phyloP scores from a whole-genome alignment of 2,329 filamentous ascomycete species.

The Sporothrix dimorphospora region DNA sequence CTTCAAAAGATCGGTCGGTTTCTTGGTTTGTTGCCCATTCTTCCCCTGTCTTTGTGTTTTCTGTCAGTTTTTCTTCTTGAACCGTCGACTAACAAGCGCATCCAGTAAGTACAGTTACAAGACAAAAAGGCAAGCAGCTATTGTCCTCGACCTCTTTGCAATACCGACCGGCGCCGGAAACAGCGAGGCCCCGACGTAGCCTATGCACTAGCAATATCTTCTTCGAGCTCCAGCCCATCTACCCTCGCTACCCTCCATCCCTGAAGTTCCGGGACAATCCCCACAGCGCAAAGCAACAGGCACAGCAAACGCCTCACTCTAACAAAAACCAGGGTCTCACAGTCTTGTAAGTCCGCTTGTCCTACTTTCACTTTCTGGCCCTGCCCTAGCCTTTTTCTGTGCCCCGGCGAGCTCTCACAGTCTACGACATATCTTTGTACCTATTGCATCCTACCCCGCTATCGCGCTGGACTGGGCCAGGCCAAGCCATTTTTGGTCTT shows the following conservation, averaged over 20 bases:
- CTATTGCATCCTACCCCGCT: conserved; percentile 6
- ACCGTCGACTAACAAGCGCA: neutral
- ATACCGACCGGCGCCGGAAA: conserved; percentile 6
- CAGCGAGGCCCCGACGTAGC: conserved; percentile 6
- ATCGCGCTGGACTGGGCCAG: neutral
- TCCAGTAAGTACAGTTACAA: neutral
- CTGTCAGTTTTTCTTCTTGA: neutral
- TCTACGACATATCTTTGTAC: too few species aligned
- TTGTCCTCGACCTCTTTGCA: neutral
- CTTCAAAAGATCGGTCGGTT: neutral
- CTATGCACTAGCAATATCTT: neutral
- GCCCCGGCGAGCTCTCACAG: neutral
- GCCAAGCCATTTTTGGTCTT: neutral
- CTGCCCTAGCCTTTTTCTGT: neutral
- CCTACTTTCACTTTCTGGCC: neutral
- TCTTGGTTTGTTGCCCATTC: neutral
- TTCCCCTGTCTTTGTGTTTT: neutral
- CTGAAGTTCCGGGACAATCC: conserved; percentile 5
- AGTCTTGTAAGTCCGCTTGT: neutral
- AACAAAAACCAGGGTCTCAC: conserved; percentile 13
- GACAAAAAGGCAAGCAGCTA: neutral
- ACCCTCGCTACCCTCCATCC: neutral
- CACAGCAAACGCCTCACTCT: neutral
- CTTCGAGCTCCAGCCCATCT: neutral
- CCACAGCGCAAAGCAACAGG: conserved; percentile 8